Base-by-base conservation (phyloP, 305 asterid genomes). In the Rubia occidens region DNA sequence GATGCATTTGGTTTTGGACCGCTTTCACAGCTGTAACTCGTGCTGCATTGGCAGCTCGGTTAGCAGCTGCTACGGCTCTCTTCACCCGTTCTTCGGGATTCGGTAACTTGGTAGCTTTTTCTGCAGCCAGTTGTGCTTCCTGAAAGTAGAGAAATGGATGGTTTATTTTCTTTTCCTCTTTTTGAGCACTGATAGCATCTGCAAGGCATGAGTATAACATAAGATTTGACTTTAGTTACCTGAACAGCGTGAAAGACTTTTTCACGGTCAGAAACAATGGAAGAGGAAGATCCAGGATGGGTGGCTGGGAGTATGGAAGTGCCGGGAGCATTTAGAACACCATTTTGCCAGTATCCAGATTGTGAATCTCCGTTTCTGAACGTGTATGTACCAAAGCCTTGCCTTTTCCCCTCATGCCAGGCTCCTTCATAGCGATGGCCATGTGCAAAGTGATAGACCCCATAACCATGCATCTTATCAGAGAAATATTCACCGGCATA, bases 401-500 rank as follows among this genome's bases (percentile, higher is more conserved):
- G 85, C 76, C 83, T 77, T 76, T 75, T 79, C 14, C 87, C 87
- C 75, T 83, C 87, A 5, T 83, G 87, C 87, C 87, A 83, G 14
- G 85, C 83, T 77, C 87, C 87, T 59, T 83, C 85, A 5, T 83
- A 83, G 21, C 75, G 80, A 72, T 83, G 87, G 44, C 85, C 85
- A 75, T 83, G 79, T 67, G 78, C 82, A 75, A 83, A 83, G 47
- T 47, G 77, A 72, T 83, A 83, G 45, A 81, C 84, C 56, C 87
- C 87, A 67, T 81, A 83, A 72, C 87, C 87, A 62, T 83, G 87
- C 85, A 83, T 80, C 79, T 80, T 80, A 74, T 83, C 87, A 1
- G 84, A 83, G 75, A 83, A 83, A 81, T 83, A 83, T 67, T 83
- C 87, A 35, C 87, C 87, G 6, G 82, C 79, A 81, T 83, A 83